Percentiles rank a stretch among this genome's conserved stretches.
Conservation (phyloP, 164 flowering plant genomes). For the Nymphaea thermarum region DNA sequence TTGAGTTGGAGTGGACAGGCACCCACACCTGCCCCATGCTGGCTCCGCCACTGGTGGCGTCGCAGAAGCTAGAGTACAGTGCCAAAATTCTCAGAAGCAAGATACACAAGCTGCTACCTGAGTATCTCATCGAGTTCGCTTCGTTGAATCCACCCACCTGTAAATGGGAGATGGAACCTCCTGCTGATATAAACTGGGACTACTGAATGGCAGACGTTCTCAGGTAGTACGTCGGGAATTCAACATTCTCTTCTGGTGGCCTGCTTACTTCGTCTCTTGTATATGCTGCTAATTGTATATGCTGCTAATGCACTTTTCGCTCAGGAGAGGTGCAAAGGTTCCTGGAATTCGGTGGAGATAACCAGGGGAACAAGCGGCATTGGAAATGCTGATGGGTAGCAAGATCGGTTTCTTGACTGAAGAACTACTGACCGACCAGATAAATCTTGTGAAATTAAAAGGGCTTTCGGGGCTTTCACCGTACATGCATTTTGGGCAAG, state of each 20-base stretch:
- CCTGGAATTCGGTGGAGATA: slow-evolving; percentile 82
- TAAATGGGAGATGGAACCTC: slow-evolving; percentile 41
- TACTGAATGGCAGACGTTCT: slow-evolving; percentile 41
- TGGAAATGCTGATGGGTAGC: slow-evolving; percentile 62
- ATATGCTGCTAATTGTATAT: no score
- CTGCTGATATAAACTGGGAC: no score
- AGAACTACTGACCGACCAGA: slow-evolving; percentile 56
- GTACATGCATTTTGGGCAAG: slow-evolving; percentile 91
- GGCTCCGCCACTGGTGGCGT: no score
- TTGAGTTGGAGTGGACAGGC: no score
- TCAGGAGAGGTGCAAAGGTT: slow-evolving; percentile 86
- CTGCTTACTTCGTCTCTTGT: no score
- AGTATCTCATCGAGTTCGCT: slow-evolving; percentile 69
- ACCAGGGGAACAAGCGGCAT: slow-evolving; percentile 79
- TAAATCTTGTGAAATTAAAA: slow-evolving; percentile 67
- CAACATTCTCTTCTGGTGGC: neutral
- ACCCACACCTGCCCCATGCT: no score
- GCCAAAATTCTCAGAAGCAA: slow-evolving; percentile 75
- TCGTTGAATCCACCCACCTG: slow-evolving; percentile 21
- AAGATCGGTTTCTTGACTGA: slow-evolving; percentile 66
- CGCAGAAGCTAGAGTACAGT: slow-evolving; percentile 72
- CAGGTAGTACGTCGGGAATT: slow-evolving; percentile 29
- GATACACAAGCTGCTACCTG: slow-evolving; percentile 72
- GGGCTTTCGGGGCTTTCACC: slow-evolving; percentile 91
- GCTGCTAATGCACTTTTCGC: no score